Base-by-base conservation (phyloP, 139 green algal species). In the Trebouxia sp. region DNA sequence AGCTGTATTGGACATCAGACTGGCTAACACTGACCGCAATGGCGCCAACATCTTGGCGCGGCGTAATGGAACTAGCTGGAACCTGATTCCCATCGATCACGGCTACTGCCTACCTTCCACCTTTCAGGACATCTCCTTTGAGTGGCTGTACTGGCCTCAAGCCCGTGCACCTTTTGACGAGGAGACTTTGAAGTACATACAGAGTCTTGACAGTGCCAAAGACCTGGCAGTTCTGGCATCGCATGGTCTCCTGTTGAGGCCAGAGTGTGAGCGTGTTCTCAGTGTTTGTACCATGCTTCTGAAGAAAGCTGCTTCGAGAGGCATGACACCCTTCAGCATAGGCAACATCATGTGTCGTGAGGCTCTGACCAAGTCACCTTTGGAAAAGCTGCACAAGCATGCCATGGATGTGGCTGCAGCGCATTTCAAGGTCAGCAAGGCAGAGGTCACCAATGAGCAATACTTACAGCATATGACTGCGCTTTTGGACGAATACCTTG, bases 21-120 rank as follows among this genome's bases (percentile, higher is more conserved):
- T 93, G 24, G 89, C 78, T 38, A 94, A 94, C 78, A 85, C 84
- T 38, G 91, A 94, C 76, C 85, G 91, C 65, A 94, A 94, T 74
- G 91, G 85, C 28, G 78, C 80, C 82, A 94, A 94, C 82, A 89
- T 94, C 26, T 86, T 94, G 26, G 85, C 75, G n/a, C 48, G 70
- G 15, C 78, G 76, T 14, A 38, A 35, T 65, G 55, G 53, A n/a
- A 84, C 84, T 14, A 51, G 30, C n/a, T 88, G 70, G 75, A 50
- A 76, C 58, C 85, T 94, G 65, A 87, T 85, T 1, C 91, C 91
- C 17, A 94, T 94, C 65, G 91, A 94, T 80, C 88, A 92, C 58
- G 88, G 88, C 50, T 92, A 89, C 81, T 84, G 76, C 85, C 80
- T 93, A 50, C 90, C 87, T 7, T 62, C n/a, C 79, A 85, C 56